A percentile compares a stretch with the other conserved stretches of the same genome.
Evolutionary conservation across 176 grass and related monocot genomes (phyloP).

Genomic region (Secale cereale): DNA sequence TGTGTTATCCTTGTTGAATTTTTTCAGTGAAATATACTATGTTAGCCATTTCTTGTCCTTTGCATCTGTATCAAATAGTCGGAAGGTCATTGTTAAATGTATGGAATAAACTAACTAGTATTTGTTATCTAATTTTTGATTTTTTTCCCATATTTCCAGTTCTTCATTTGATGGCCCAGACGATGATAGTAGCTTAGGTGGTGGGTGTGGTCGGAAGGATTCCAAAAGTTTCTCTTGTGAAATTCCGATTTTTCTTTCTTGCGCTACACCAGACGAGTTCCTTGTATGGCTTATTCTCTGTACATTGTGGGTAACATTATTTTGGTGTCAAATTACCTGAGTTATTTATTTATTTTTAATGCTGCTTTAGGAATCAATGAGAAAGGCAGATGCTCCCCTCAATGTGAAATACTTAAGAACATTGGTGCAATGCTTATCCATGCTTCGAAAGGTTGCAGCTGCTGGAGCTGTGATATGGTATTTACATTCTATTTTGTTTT

Average conservation of each 20-base stretch:
- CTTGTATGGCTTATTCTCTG: slow-evolving; percentile 53
- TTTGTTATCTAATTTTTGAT: not conserved
- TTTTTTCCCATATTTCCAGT: slow-evolving; percentile 37
- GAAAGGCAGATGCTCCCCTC: slow-evolving; percentile 57
- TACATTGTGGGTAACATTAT: slow-evolving; percentile 2
- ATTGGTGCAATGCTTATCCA: slow-evolving; percentile 91
- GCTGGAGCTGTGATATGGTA: slow-evolving; percentile 98
- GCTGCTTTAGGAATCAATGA: slow-evolving; percentile 80
- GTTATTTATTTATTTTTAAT: slow-evolving; percentile 30
- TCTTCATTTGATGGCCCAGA: slow-evolving; percentile 92
- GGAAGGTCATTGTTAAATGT: not conserved
- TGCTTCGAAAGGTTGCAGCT: slow-evolving; percentile 99
- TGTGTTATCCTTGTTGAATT: slow-evolving; percentile 15
- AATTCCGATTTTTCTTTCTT: slow-evolving; percentile 82
- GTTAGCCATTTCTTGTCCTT: slow-evolving; percentile 16
- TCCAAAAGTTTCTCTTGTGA: slow-evolving; percentile 60
- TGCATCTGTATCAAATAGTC: not conserved
- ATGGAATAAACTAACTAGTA: slow-evolving; percentile 5
- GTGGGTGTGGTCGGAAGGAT: slow-evolving; percentile 52
- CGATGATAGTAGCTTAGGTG: slow-evolving; percentile 57
- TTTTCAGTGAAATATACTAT: slow-evolving; percentile 5
- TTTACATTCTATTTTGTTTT: slow-evolving; percentile 18
- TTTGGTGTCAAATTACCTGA: slow-evolving; percentile 7
- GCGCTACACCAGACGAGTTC: slow-evolving; percentile 92
- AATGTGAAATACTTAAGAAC: slow-evolving; percentile 89